Base-by-base conservation (phyloP, 2,329 filamentous ascomycete genomes). In the Bipolaris gigantea region DNA sequence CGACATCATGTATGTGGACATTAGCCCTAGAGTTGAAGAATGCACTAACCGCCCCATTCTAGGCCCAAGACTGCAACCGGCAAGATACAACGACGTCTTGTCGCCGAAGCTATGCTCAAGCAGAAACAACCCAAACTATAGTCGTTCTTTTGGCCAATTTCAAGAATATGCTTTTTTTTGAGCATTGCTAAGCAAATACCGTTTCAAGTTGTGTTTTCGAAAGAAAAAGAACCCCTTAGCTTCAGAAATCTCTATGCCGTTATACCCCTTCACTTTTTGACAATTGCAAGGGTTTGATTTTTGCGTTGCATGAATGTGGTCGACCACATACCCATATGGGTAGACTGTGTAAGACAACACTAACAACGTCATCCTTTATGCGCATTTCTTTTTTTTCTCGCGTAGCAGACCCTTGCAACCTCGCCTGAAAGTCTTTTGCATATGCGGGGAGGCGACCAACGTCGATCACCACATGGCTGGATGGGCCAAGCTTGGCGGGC, bases 1-100 rank as follows among this genome's bases (percentile, higher is more conserved):
- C 33, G 83, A 90, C 53, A 78, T 87, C 61, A 95, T 95, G 85
- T 61, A 61, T 35, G 59, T 56, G 15, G 40, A 34, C n/a, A 13
- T 44, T 21, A 36, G 18, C 21, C 15, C 13, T 38, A 21, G 23
- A 21, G 23, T 11, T 49, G 40, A 52, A 48, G 40, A 47, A 46
- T 48, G 30, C 34, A 52, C 56, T 59, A 40, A 59, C 47, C 36
- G 16, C 43, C 13, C 35, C 43, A 16, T 19, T 39, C 25, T 19
- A 61, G 59, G 59, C 90, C 90, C 59, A 95, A 95, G 82, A 93
- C 91, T 4, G 90, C 90, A n/a, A 95, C 90, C 5, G 90, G 90
- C 51, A 95, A 95, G 80, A 89, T 95, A 55, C 90, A 95, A 76
- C 80, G 90, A 57, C 83, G 89, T 58, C 90, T 92, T 66, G 90